Evolutionary conservation across 495 filamentous ascomycete species (phyloP), one percentile per base, ranked within the genome.

Genomic region (Hamigera avellanea): DNA sequence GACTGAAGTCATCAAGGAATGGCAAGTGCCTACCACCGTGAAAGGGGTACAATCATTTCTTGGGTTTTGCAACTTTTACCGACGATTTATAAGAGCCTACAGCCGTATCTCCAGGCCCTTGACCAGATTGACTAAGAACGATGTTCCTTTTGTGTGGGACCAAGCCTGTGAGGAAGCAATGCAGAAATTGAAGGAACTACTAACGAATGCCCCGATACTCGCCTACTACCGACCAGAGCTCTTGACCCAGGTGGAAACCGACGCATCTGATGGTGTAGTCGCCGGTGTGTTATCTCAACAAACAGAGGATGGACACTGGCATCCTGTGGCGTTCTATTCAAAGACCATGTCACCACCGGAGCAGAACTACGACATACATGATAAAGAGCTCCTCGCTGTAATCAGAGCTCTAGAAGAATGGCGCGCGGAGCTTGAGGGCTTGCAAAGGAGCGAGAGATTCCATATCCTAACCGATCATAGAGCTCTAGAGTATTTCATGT

Each of bases 121-220:
- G 1, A 52, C 27, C 0, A 19, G 29, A 42, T 30, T 45, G 0
- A 45, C 31, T 8, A 41, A 42, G 37, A 52, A 54, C 19, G 35
- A 47, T 16, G 18, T 13, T 13, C 13, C 10, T 13, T 51, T 50
- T 21, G 13, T 1, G 8, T 46, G 29, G 28, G 36, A 80, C 26
- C 70, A 83, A 26, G 73, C 80, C 15, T 65, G 80, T 36, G 81
- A 87, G 46, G 60, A 61, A 19, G 77, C 84, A 45, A 79, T 82
- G 35, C 73, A 85, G 32, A 66, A 74, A 10, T 57, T 87, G 6
- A 67, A 72, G 23, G 71, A 35, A 8, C 18, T 40, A 2, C 34
- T 40, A 14, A 35, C 31, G 3, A 34, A 26, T 10, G 46, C 45
- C 12, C 46, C n/a, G n/a, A n/a, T n/a, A n/a, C n/a, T n/a, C n/a